These are phyloP conservation scores for Lactarius trivialis DNA, from an alignment of 768 basidiomycete genomes.

Conservation along the genomic window DNA sequence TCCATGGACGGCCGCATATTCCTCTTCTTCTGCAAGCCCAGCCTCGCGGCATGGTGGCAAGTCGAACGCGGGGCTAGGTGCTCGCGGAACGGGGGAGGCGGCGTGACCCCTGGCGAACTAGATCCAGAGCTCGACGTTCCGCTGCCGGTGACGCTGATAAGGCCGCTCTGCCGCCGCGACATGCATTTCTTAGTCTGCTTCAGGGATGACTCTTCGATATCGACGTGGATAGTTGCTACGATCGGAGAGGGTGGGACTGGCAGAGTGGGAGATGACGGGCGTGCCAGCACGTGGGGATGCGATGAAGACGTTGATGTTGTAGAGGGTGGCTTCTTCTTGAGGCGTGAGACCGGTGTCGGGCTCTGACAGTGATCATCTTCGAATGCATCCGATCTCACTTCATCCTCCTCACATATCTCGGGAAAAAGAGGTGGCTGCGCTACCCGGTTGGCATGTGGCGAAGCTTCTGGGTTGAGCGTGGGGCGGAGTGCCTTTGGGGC, in stretches of 20 bases:
- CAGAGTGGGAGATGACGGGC: conserved; percentile 32
- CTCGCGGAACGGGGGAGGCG: conserved; percentile 43
- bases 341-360: too few relatives aligned
- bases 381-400: conserved; percentile 43
- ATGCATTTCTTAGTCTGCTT: conserved; percentile 32
- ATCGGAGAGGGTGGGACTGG: conserved; percentile 17
- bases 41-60: conserved; percentile 51
- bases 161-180: conserved; percentile 36
- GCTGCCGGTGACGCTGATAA: conserved; percentile 16
- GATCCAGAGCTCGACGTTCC: conserved; percentile 30
- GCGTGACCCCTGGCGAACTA: conserved; percentile 27
- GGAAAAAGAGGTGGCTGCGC: conserved; percentile 62
- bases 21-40: conserved; percentile 48
- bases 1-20: too few relatives aligned
- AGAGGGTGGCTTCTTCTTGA: conserved; percentile 45
- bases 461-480: conserved; percentile 35
- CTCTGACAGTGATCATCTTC: conserved; percentile 35
- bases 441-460: too few relatives aligned
- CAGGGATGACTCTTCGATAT: conserved; percentile 30
- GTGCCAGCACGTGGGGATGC: conserved; percentile 43
- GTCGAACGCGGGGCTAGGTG: conserved; percentile 63
- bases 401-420: conserved; percentile 63
- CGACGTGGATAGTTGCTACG: too few relatives aligned
- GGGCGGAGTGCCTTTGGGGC: conserved; percentile 38
- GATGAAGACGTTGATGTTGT: conserved; percentile 29